Evolutionary conservation across 495 filamentous ascomycete species (phyloP).

Genomic region (Penicillium angulare): DNA sequence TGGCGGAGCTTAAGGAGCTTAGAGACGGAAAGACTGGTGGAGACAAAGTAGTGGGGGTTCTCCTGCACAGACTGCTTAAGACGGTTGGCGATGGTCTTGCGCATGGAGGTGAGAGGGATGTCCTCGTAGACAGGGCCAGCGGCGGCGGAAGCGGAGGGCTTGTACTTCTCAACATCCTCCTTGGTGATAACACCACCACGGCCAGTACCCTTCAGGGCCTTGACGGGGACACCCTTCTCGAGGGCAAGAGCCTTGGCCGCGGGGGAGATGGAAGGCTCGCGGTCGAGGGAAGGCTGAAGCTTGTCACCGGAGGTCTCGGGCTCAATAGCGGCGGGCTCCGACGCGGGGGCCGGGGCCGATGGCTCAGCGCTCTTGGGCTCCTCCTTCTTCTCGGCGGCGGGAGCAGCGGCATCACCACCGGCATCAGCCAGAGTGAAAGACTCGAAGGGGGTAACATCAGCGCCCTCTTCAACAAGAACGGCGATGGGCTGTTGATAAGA

Average conservation of each 20-base stretch:
- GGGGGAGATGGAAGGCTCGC: conserved; percentile 68
- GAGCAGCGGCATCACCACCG: conserved; percentile 73
- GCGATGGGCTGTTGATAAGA: conserved; percentile 75
- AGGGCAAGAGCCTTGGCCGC: conserved; percentile 77
- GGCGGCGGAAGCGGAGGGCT: conserved; percentile 50
- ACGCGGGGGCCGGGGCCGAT: conserved; percentile 56
- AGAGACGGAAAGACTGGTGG: conserved; percentile 77
- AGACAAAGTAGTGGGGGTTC: conserved; percentile 98
- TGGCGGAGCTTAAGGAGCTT: conserved; percentile 96
- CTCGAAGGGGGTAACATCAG: conserved; percentile 82
- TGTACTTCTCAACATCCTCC: conserved; percentile 86
- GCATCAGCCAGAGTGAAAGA: conserved; percentile 87
- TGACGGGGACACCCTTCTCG: conserved; percentile 80
- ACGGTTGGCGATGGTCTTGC: conserved; percentile 93
- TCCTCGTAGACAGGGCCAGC: conserved; percentile 75
- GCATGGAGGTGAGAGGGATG: conserved; percentile 84
- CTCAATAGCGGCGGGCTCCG: conserved; percentile 61
- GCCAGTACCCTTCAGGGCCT: conserved; percentile 82
- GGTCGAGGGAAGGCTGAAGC: conserved; percentile 80
- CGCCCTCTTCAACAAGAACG: conserved; percentile 86
- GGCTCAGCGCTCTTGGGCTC: conserved; percentile 58
- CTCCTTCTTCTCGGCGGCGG: conserved; percentile 60
- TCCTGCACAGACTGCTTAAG: conserved; percentile 84
- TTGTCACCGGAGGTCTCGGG: conserved; percentile 71
- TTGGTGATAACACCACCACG: conserved; percentile 85